Base-by-base conservation (phyloP, 352 stramenopile genomes). In the Phytopythium aichiense region DNA sequence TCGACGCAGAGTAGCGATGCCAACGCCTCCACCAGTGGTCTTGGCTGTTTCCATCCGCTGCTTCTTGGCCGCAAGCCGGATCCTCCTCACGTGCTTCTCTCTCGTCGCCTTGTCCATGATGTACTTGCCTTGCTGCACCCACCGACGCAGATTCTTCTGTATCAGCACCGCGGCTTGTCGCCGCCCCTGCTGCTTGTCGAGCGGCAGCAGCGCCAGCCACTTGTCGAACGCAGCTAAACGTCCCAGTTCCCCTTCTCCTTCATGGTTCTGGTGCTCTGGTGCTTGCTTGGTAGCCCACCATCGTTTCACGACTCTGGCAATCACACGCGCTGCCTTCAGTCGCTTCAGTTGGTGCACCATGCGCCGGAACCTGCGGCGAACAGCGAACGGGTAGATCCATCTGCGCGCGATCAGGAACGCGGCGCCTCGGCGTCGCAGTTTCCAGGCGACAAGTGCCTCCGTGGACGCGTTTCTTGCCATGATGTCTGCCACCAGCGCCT, bases 121-220 rank as follows among this genome's bases (percentile, higher is more conserved):
- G 40, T 79, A 87, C 51, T 73, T 66, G n/a, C 69, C 71, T 54
- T 84, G 77, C 25, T 76, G 65, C 12, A 79, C 63, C 77, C 79
- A 90, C 4, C 77, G 59, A 2, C 64, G 65, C 12, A 86, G 58
- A 7, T 85, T 62, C 46, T 76, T 81, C 28, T 90, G 81, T 35
- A 90, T 81, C 5, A 65, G 18, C 7, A 81, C 20, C 5, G 74
- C 72, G 0, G 71, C 72, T 20, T 28, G 12, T n/a, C 49, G 50
- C 5, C 58, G 63, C 1, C 55, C 57, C 9, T 61, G 15, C 33
- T 75, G 66, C 40, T 83, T 68, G 16, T 58, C 53, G 2, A 58
- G 56, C 28, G 65, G 61, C 0, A 79, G 49, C 22, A 73, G 20
- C 35, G 22, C 40, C 13, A 76, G 52, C 70, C 71, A 81, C 35